Evolutionary conservation across 2,329 filamentous ascomycete species (phyloP), one percentile per base, ranked within the genome.

Genomic region (Phialemonium atrogriseum): DNA sequence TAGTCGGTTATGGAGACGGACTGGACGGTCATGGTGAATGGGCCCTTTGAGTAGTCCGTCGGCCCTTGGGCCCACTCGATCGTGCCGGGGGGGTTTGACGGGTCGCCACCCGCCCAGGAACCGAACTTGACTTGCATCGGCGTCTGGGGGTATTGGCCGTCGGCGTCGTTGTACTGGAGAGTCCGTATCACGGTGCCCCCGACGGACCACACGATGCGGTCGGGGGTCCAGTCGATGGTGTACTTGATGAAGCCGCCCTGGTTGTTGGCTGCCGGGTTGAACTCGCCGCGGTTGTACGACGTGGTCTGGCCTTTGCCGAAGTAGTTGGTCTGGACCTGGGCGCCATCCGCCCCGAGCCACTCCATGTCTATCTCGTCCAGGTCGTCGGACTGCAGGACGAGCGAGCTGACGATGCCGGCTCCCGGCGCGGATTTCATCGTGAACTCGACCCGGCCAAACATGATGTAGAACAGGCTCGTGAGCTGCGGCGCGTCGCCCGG

Each of bases 281-380:
- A 88, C 36, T 83, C 79, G 40, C 85, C 88, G 34, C 91, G 82
- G 60, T 93, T 86, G 65, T 89, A 94, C n/a, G 73, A 73, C 18
- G 73, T 80, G 0, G 85, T 88, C 45, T 84, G 71, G 32, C 89
- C 91, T 59, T 96, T 94, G 55, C 87, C 86, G 47, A 98, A 98
- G 62, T 94, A 98, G 61, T 98, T 98, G 46, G 79, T 83, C 60
- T 98, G 91, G n/a, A 94, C 84, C 56, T 94, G 70, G 35, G 66
- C 64, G 42, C 71, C 60, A 51, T 84, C 73, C 34, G 80, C 77
- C 36, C 91, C 91, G 15, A 98, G 73, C 85, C 88, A 96, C 59
- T 98, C 91, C 66, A 89, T 84, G 56, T 98, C 91, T 50, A 98
- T 94, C 64, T 98, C 91, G 58, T 98, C 91, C 26, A 95, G 72